Percentiles rank a stretch among this genome's conserved stretches.
These are phyloP conservation scores for Tilletia indica DNA, from an alignment of 1,284 basidiomycete genomes.

Conservation along the genomic window DNA sequence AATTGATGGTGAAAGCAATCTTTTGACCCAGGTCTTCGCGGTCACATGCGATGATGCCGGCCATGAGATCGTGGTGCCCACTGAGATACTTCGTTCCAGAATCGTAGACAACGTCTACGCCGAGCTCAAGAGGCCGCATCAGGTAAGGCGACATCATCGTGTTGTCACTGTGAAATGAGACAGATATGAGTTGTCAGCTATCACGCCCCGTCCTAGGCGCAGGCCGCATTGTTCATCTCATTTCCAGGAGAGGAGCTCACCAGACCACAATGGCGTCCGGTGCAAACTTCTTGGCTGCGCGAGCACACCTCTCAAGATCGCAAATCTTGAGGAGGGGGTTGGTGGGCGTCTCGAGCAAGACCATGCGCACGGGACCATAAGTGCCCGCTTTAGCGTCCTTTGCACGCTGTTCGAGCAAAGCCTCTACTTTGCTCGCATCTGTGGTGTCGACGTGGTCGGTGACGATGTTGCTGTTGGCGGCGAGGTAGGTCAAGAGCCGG, in stretches of 20 bases:
- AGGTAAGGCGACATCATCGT: conserved; percentile 99
- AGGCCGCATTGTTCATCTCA: neutral
- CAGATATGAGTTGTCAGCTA: too few relatives aligned
- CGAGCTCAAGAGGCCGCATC: conserved; percentile 90
- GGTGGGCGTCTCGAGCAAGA: conserved; percentile 93
- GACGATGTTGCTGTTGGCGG: conserved; percentile 79
- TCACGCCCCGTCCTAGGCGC: too few relatives aligned
- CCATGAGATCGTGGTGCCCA: conserved; percentile 99
- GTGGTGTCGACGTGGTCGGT: conserved; percentile 96
- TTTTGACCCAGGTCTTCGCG: conserved; percentile 85
- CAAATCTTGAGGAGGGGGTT: conserved; percentile 96
- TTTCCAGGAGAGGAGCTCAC: conserved; percentile 2
- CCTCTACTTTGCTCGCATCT: conserved; percentile 60
- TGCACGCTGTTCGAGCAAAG: conserved; percentile 39
- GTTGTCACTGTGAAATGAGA: conserved; percentile 66
- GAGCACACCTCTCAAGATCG: conserved; percentile 67
- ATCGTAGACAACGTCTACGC: conserved; percentile 95
- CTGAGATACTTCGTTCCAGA: conserved; percentile 96
- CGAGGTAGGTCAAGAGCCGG: conserved; percentile 86
- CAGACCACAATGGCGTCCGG: conserved; percentile 52
- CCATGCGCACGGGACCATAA: conserved; percentile 66
- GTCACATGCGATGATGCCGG: conserved; percentile 71
- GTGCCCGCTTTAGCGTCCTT: conserved; percentile 36
- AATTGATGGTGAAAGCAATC: conserved; percentile 86
- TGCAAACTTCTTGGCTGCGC: conserved; percentile 44